Evolutionary conservation across 345 rosid species (phyloP), one percentile per base, ranked within the genome.

Genomic region (Rhizophora mangle): DNA sequence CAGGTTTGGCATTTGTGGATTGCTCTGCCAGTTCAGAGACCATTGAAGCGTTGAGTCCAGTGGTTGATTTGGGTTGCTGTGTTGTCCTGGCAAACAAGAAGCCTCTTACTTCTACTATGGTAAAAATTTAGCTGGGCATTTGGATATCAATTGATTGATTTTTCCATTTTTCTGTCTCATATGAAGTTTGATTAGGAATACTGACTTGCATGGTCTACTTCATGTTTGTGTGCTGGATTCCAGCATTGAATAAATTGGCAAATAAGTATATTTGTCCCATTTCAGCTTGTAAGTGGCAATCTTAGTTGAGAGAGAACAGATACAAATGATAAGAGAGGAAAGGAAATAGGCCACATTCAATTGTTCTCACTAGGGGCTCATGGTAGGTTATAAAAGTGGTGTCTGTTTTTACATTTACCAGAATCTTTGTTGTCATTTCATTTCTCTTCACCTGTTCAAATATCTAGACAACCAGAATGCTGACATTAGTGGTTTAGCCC

Each of bases 41-140:
- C 36, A 62, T 83, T 66, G 80, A 77, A 62, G 51, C 91, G 60
- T 78, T 91, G 72, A 80, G 69, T 30, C 78, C 72, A 76, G 89
- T 76, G 64, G 85, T 85, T 55, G 91, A 86, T 58, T 66, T 80
- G 64, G 87, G 97, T 69, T 88, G 97, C 74, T 91, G 89, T 61
- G n/a, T 81, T 37, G 89, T 94, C 81, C 69, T 94, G 66, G 98
- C 98, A 55, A 91, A 94, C 74, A 94, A 94, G 83, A 94, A 91
- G 80, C 97, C 98, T 76, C 89, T 89, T 68, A 89, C 98, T 20
- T 82, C 93, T 54, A 71, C 89, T 39, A 68, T 88, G 88, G 98
- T 93, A 87, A 78, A 64, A 26, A 53, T 34, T 30, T 60, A 51
- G 43, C 37, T 2, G n/a, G 13, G 6, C 31, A 3, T 56, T 43